Evolutionary conservation across 1,139 yeast genomes (phyloP), one percentile per base, ranked within the genome.

Genomic region (Geotrichum reessii): DNA sequence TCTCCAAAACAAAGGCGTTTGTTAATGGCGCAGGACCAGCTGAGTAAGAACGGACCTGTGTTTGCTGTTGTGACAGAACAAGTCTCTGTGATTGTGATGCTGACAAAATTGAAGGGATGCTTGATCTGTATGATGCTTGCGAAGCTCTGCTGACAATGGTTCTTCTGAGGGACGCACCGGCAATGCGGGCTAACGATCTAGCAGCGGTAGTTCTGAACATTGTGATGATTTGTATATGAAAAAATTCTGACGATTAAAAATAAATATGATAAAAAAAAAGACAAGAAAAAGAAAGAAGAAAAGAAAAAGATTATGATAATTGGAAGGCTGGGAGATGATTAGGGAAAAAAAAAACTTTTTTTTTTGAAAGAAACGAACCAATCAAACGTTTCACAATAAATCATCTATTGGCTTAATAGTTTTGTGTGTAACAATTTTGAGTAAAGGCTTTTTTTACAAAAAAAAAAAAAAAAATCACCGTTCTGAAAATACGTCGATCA

Each of bases 1-100:
- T 83, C 71, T 85, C 89, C 67, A 79, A 79, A 61, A 90, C 89
- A 60, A 69, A 70, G 56, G 73, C 75, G 54, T 66, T 65, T 17
- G 75, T 73, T 60, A 73, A 65, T 51, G 74, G 74, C 28, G 67
- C 68, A 47, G 75, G 74, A 17, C 74, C 75, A 47, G 65, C 73
- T 25, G 71, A 64, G 63, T 71, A 72, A 60, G 64, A 63, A 52
- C 73, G 64, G 44, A 52, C 12, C 24, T 24, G 37, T 50, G 46
- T 42, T 37, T 37, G 37, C 46, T 50, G 51, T 33, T 33, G 25
- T n/a, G 44, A 25, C 25, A 3, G 27, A 17, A 31, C 42, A 51
- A 12, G 25, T 31, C 37, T 21, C 19, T 24, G 19, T 22, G 25
- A 24, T 37, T 17, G 17, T 51, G 25, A 33, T 31, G 52, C 21